Conservation (phyloP, 2,329 filamentous ascomycete genomes). For the Cladosporium sp. region DNA sequence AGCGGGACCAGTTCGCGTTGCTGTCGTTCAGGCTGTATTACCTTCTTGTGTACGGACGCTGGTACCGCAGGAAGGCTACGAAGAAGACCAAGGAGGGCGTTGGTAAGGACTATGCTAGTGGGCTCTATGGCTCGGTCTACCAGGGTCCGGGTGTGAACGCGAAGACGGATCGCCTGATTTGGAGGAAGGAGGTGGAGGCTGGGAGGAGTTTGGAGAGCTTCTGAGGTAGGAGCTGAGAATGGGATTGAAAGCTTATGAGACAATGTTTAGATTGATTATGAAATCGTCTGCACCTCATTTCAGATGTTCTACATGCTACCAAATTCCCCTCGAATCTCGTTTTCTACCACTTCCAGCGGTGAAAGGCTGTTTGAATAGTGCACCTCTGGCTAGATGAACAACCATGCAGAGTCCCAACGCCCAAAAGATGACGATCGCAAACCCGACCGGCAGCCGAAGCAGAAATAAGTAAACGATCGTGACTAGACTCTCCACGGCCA, state of each 20-base stretch:
- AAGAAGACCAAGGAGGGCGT: constrained; percentile 44
- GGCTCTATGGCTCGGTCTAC: constrained; percentile 61
- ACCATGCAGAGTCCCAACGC: not conserved
- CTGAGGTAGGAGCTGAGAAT: not conserved
- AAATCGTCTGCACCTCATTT: not conserved
- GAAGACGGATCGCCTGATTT: constrained; percentile 54
- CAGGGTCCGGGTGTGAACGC: constrained; percentile 57
- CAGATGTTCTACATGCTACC: not conserved
- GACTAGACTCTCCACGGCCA: no score
- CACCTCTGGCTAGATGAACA: not conserved
- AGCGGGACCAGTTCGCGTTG: constrained; percentile 62
- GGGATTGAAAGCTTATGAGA: not conserved
- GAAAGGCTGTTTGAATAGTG: not conserved
- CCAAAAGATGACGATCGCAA: not conserved
- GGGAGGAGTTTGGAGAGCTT: constrained; percentile 32
- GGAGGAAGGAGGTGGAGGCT: constrained; percentile 50
- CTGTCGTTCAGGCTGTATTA: constrained; percentile 64
- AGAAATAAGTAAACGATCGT: no score
- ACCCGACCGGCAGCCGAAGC: not conserved
- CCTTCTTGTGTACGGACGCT: constrained; percentile 60
- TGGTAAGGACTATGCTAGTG: constrained; percentile 58
- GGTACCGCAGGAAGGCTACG: constrained; percentile 52
- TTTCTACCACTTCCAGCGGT: not conserved
- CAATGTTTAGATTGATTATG: not conserved
- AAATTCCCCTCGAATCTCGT: not conserved